Evolutionary conservation across 2,329 filamentous ascomycete genomes (phyloP).

Genomic region (Moelleriella libera): DNA sequence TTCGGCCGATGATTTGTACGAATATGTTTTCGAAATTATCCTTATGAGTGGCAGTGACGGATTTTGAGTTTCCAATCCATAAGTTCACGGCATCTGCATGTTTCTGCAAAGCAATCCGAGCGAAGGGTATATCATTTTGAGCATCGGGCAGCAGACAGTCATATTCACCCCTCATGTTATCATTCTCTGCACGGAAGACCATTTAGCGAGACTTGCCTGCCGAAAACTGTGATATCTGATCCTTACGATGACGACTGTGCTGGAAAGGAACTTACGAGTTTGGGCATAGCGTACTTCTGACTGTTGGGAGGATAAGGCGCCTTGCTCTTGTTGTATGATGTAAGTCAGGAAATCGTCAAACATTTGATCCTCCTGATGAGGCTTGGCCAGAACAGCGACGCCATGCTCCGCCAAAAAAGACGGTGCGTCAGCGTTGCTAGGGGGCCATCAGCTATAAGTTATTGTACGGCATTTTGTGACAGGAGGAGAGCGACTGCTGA

Average conservation of each 20-base stretch:
- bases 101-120: slow-evolving; percentile 52
- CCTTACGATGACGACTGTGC: background rate
- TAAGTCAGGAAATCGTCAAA: slow-evolving; percentile 50
- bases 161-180: slow-evolving; percentile 69
- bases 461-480: background rate
- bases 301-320: slow-evolving; percentile 12
- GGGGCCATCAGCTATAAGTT: background rate
- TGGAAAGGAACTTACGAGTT: slow-evolving; percentile 40
- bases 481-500: no score
- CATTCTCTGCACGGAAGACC: slow-evolving; percentile 43
- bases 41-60: slow-evolving; percentile 60
- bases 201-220: no score
- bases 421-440: slow-evolving; percentile 23
- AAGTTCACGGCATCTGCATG: slow-evolving; percentile 65
- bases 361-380: slow-evolving; percentile 48
- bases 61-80: slow-evolving; percentile 64
- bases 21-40: slow-evolving; percentile 83
- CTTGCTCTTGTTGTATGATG: slow-evolving; percentile 42
- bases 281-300: slow-evolving; percentile 57
- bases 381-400: slow-evolving; percentile 50
- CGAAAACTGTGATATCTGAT: no score
- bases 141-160: slow-evolving; percentile 46
- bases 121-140: slow-evolving; percentile 53
- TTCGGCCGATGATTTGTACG: slow-evolving; percentile 57
- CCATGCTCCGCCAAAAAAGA: slow-evolving; percentile 12